Evolutionary conservation across 306 rosid genomes (phyloP).

Genomic region (Parietaria judaica): DNA sequence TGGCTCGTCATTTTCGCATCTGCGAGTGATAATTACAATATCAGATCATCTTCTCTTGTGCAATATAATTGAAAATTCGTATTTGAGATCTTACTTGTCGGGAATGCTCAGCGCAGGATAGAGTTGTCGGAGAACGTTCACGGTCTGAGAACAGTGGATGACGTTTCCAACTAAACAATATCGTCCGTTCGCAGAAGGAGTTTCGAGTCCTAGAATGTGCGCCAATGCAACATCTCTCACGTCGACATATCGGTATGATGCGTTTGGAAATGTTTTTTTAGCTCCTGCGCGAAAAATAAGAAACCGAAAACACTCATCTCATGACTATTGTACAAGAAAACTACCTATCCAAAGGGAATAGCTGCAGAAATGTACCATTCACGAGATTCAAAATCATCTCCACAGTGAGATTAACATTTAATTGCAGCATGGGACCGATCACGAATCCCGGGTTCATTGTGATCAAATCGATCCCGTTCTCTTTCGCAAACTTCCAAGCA

Average conservation of each 20-base stretch:
- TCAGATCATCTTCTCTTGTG: no score
- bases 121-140: conserved; percentile 3
- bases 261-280: neutral
- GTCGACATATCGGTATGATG: conserved; percentile 4
- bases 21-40: neutral
- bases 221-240: conserved; percentile 24
- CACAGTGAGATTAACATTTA: conserved; percentile 10
- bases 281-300: conserved; percentile 10
- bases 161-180: conserved; percentile 17
- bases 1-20: conserved; percentile 12
- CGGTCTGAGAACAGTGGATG: neutral
- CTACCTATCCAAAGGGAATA: no score
- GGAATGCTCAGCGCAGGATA: conserved; percentile 14
- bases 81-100: conserved; percentile 1
- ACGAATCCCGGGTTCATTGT: conserved; percentile 19
- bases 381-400: neutral
- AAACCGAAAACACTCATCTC: neutral
- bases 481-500: conserved; percentile 27
- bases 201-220: conserved; percentile 22
- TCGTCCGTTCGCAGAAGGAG: conserved; percentile 27
- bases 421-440: conserved; percentile 30
- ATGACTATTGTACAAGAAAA: neutral
- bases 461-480: conserved; percentile 21
- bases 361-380: conserved; percentile 4
- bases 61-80: no score